A percentile compares a stretch with the other conserved stretches of the same genome.
These are phyloP conservation scores for Fusarium sublunatum DNA, from an alignment of 2,329 filamentous ascomycete genomes.

Conservation along the genomic window DNA sequence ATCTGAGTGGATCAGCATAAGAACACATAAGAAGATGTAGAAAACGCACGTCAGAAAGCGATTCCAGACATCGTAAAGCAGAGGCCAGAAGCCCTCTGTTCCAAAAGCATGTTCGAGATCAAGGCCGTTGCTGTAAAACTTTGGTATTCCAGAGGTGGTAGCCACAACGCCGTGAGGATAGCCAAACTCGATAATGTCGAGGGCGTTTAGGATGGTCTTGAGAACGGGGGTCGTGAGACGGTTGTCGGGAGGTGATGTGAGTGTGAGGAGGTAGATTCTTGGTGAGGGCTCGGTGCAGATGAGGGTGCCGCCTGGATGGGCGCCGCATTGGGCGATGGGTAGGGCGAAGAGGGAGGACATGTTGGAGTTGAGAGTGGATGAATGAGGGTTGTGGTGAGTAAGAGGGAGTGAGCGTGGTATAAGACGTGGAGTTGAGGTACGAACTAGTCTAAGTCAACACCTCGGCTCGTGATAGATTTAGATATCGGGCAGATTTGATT, in stretches of 20 bases:
- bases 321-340: constrained; percentile 62
- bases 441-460: constrained; percentile 15
- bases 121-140: constrained; percentile 88
- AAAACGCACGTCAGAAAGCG: constrained; percentile 59
- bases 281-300: constrained; percentile 70
- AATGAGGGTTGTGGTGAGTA: neutral
- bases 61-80: constrained; percentile 73
- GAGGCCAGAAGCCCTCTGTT: constrained; percentile 70
- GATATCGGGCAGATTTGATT: constrained; percentile 4
- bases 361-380: neutral
- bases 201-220: constrained; percentile 72
- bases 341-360: constrained; percentile 56
- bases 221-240: constrained; percentile 77
- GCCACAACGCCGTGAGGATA: constrained; percentile 78
- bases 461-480: constrained; percentile 34
- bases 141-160: constrained; percentile 78
- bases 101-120: constrained; percentile 75
- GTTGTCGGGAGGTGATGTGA: constrained; percentile 79
- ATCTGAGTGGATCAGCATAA: constrained; percentile 51
- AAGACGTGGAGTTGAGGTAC: constrained; percentile 13
- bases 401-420: neutral
- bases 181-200: constrained; percentile 78
- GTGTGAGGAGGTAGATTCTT: constrained; percentile 77
- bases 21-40: neutral
- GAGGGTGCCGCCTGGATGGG: constrained; percentile 67